A percentile compares a stretch with the other conserved stretches of the same genome.
phyloP scores from a whole-genome alignment of 2,329 filamentous ascomycete genomes.

The Penicillium sp. region DNA sequence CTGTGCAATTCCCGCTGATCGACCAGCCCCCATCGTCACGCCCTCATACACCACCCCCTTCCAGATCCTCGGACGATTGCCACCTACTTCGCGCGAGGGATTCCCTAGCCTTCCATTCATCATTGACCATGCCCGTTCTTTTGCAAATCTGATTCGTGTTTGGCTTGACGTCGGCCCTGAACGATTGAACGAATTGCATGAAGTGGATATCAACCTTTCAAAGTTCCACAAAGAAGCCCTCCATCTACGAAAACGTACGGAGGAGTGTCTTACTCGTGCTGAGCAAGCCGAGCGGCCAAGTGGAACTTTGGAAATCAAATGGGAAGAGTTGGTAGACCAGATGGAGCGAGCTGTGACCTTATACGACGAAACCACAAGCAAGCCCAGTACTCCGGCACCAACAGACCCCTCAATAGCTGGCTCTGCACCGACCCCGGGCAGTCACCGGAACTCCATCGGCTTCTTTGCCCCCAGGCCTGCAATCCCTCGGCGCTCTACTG shows the following conservation, averaged over 20 bases:
- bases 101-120: conserved; percentile 92
- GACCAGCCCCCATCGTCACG: conserved; percentile 65
- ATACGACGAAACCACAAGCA: conserved; percentile 42
- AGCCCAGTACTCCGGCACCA: conserved; percentile 38
- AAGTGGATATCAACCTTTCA: conserved; percentile 39
- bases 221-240: conserved; percentile 49
- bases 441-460: conserved; percentile 44
- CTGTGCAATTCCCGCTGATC: conserved; percentile 77
- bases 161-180: conserved; percentile 47
- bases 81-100: conserved; percentile 79
- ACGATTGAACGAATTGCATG: conserved; percentile 40
- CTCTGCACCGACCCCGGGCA: conserved; percentile 32
- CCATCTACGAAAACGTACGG: conserved; percentile 45
- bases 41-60: conserved; percentile 91
- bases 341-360: conserved; percentile 48
- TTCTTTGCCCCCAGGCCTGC: conserved; percentile 42
- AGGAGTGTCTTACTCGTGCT: conserved; percentile 48
- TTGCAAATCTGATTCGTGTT: conserved; percentile 74
- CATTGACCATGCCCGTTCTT: conserved; percentile 83
- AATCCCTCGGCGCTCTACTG: conserved; percentile 42
- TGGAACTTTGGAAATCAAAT: conserved; percentile 49
- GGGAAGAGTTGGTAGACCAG: conserved; percentile 52
- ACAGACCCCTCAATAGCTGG: conserved; percentile 32
- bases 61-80: conserved; percentile 81
- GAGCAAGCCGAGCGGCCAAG: conserved; percentile 52